A percentile compares a stretch with the other conserved stretches of the same genome.
Conservation (phyloP, 352 stramenopile genomes). For the Phytophthora vignae region DNA sequence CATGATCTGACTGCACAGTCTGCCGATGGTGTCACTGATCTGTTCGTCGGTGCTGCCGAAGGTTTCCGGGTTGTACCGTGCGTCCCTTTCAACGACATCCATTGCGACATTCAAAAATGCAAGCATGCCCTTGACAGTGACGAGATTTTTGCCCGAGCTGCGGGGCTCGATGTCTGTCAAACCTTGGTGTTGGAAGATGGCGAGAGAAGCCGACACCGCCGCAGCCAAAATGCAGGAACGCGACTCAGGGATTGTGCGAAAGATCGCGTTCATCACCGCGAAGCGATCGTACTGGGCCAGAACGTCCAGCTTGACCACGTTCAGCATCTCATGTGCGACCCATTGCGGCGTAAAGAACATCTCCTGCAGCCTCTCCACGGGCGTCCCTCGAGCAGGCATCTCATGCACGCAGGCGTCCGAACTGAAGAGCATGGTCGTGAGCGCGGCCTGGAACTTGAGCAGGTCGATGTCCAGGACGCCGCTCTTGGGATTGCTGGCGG, state of each 20-base stretch:
- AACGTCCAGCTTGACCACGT: slow-evolving; percentile 61
- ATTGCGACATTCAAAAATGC: slow-evolving; percentile 63
- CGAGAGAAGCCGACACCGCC: slow-evolving; percentile 48
- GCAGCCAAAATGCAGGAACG: slow-evolving; percentile 50
- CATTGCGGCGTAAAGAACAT: slow-evolving; percentile 59
- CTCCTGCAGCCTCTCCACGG: slow-evolving; percentile 46
- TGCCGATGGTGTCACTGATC: slow-evolving; percentile 43
- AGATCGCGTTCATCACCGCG: slow-evolving; percentile 64
- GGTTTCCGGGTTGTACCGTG: slow-evolving; percentile 41
- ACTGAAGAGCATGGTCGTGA: slow-evolving; percentile 61
- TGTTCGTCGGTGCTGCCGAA: slow-evolving; percentile 51
- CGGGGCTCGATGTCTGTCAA: slow-evolving; percentile 14
- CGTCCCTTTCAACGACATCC: slow-evolving; percentile 48
- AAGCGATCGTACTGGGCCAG: slow-evolving; percentile 71
- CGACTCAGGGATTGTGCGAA: slow-evolving; percentile 44
- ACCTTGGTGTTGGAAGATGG: slow-evolving; percentile 75
- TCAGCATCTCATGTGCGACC: slow-evolving; percentile 55
- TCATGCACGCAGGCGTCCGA: slow-evolving; percentile 24
- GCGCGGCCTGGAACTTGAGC: slow-evolving; percentile 66
- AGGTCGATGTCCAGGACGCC: slow-evolving; percentile 61
- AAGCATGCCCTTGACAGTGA: slow-evolving; percentile 70
- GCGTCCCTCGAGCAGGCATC: slow-evolving; percentile 36
- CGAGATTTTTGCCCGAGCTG: slow-evolving; percentile 37
- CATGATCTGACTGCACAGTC: slow-evolving; percentile 55
- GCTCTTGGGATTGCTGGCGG: slow-evolving; percentile 8